Percentiles rank a stretch among this genome's conserved stretches.
phyloP scores from a whole-genome alignment of 208 protist species.

The Trypanosoma scelopori region DNA sequence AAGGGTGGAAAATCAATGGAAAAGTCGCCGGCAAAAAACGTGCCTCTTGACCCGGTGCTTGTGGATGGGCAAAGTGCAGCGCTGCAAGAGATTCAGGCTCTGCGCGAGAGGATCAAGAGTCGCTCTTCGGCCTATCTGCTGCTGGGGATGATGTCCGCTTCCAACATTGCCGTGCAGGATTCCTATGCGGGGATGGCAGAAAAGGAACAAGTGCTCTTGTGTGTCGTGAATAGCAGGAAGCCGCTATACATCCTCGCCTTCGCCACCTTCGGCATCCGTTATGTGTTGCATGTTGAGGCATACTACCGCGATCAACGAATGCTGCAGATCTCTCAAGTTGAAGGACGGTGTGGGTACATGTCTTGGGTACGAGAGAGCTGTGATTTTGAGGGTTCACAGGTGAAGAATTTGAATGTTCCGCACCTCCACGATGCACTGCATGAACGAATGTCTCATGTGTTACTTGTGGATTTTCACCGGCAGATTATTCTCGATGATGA shows the following conservation, averaged over 20 bases:
- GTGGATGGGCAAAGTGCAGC: neutral
- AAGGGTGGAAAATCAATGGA: neutral
- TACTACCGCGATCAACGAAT: slow-evolving; percentile 51
- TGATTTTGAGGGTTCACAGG: slow-evolving; percentile 42
- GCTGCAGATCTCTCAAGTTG: slow-evolving; percentile 28
- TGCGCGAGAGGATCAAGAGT: slow-evolving; percentile 52
- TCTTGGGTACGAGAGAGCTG: slow-evolving; percentile 40
- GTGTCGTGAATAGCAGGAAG: slow-evolving; percentile 41
- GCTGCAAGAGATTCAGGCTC: slow-evolving; percentile 9
- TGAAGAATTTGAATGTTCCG: slow-evolving; percentile 34
- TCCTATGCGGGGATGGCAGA: neutral
- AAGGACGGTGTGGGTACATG: slow-evolving; percentile 44
- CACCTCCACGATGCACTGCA: slow-evolving; percentile 38
- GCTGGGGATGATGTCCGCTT: slow-evolving; percentile 1
- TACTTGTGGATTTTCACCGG: slow-evolving; percentile 58
- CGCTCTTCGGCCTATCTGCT: slow-evolving; percentile 34
- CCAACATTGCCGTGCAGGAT: slow-evolving; percentile 9
- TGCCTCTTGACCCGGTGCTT: too few relatives aligned
- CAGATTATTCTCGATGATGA: slow-evolving; percentile 48
- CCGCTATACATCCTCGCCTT: slow-evolving; percentile 40
- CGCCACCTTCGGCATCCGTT: slow-evolving; percentile 44
- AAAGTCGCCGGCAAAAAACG: neutral
- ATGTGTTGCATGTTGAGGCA: slow-evolving; percentile 31
- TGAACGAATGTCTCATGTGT: slow-evolving; percentile 34
- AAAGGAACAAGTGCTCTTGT: slow-evolving; percentile 8